Conservation (phyloP, 1,139 yeast genomes). For the Pichia sp. region DNA sequence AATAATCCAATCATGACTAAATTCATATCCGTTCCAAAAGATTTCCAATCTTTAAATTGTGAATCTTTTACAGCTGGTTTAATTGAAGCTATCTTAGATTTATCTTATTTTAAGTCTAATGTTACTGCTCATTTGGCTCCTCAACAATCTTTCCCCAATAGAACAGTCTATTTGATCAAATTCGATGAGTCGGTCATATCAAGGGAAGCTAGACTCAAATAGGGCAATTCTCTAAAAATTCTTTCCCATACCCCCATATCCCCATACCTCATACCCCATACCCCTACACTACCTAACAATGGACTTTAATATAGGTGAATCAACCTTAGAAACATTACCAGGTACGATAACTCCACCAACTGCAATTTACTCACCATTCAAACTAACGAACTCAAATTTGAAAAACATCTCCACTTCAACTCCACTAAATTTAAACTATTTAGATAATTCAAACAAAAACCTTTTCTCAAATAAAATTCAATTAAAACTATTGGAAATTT, state of each 20-base stretch:
- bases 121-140: conserved; percentile 89
- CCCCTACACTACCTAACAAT: too few species aligned
- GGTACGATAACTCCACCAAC: conserved; percentile 24
- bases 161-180: conserved; percentile 80
- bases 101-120: conserved; percentile 69
- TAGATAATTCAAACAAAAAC: too few species aligned
- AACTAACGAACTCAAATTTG: conserved; percentile 14
- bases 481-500: too few species aligned
- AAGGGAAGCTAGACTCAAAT: conserved; percentile 6
- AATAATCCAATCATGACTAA: conserved; percentile 69
- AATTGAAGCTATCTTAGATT: conserved; percentile 80
- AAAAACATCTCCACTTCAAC: conserved; percentile 20
- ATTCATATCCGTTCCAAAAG: conserved; percentile 74
- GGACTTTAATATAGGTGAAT: conserved; percentile 30
- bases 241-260: neutral
- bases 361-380: conserved; percentile 18
- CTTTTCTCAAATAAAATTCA: too few species aligned
- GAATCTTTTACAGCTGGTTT: conserved; percentile 88
- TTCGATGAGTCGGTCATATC: conserved; percentile 30
- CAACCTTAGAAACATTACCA: conserved; percentile 25
- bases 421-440: conserved; percentile 13
- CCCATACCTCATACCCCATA: neutral
- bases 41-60: conserved; percentile 71
- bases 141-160: conserved; percentile 49
- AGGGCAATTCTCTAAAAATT: neutral